Evolutionary conservation across 129 eudicot genomes (phyloP).

Genomic region (Gnaphalium uliginosum): DNA sequence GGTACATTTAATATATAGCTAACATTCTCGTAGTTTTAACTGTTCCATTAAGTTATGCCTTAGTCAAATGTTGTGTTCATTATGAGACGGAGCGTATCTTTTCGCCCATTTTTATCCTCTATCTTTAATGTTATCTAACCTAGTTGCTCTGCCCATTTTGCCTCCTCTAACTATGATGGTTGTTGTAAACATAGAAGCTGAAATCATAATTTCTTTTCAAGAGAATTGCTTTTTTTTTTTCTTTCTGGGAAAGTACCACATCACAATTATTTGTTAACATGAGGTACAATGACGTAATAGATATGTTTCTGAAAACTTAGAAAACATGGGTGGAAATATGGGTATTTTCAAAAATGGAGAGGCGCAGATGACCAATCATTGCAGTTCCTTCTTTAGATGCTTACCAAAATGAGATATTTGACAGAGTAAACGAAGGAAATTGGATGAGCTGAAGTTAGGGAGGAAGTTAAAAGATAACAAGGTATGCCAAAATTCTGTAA

Average conservation of each 20-base stretch:
- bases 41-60: background rate
- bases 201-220: background rate
- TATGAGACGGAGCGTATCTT: no score
- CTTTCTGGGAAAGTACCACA: background rate
- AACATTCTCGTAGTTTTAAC: background rate
- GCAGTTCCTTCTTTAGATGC: conserved; percentile 19
- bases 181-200: background rate
- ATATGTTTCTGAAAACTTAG: background rate
- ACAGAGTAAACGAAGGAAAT: conserved; percentile 91
- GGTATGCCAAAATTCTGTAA: conserved; percentile 42
- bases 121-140: background rate
- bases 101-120: background rate
- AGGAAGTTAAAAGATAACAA: conserved; percentile 70
- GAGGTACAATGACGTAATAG: conserved; percentile 2
- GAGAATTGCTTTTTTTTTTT: background rate
- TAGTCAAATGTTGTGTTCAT: background rate
- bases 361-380: background rate
- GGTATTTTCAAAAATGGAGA: background rate
- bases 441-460: conserved; percentile 59
- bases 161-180: background rate
- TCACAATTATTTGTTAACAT: background rate
- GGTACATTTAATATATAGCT: conserved; percentile 2
- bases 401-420: conserved; percentile 36
- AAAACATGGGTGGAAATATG: background rate
- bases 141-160: background rate